Evolutionary conservation across 208 protist genomes (phyloP), one percentile per base, ranked within the genome.

Genomic region (Acanthamoeba castellanii): DNA sequence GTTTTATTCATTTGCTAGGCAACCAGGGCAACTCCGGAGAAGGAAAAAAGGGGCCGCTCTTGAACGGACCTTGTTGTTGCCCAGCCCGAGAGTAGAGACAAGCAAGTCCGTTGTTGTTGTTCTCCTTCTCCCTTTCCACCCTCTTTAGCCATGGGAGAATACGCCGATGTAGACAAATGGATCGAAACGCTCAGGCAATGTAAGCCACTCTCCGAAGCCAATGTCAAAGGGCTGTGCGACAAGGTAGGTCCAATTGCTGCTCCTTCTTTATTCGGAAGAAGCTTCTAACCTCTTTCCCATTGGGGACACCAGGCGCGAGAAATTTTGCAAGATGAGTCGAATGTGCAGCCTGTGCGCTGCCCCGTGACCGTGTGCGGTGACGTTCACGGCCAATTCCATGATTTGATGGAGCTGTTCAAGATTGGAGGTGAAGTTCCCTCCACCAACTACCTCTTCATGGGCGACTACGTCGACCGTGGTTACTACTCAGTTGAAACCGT

Each of bases 361-460:
- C 98, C 98, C 16, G 98, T 98, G 0, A 98, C 98, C 27, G 98
- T 98, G 30, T 99, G 99, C 96, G 99, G 99, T 30, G 99, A 99
- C 96, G 99, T 99, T 81, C 99, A 99, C 96, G 99, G 99, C 1
- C 99, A 99, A 97, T 99, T 99, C 92, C 98, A 99, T 97, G 99
- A 99, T 95, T 95, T 99, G 55, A 97, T 99, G n/a, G 98, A 99
- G 97, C 96, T 99, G 27, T 99, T 99, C 96, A 98, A 98, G 94
- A 99, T 99, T 95, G 99, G 94, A 32, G 89, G 96, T 47, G 94
- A 96, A 11, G 27, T 52, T 16, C 97, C 98, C 11, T 96, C 98
- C 37, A 99, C 98, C 8, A 99, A 99, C 92, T 99, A 99, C 94
- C 95, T 99, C 1, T 99, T 99, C 95, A 97, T 99, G 95, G 99